A percentile compares a stretch with the other conserved stretches of the same genome.
Evolutionary conservation across 1,284 basidiomycete genomes (phyloP).

Genomic region (Pseudozyma tsukubaensis): DNA sequence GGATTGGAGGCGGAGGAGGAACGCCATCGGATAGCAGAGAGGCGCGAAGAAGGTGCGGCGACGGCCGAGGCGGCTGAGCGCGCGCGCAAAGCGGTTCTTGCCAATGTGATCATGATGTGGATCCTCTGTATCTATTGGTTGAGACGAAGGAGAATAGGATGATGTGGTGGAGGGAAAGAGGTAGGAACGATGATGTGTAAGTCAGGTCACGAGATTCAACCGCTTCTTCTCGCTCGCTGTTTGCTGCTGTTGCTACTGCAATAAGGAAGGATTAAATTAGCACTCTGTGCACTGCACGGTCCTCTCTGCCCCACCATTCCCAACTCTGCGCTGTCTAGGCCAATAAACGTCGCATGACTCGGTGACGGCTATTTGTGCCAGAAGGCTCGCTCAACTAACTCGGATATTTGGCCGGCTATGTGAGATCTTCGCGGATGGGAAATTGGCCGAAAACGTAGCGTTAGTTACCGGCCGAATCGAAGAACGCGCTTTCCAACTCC

Average conservation of each 20-base stretch:
- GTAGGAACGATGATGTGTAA: not conserved
- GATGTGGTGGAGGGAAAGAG: not conserved
- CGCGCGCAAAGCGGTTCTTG: constrained; percentile 37
- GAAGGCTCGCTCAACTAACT: not conserved
- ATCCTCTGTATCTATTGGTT: not conserved
- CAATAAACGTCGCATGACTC: constrained; percentile 24
- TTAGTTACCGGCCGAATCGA: constrained; percentile 32
- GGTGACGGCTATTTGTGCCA: constrained; percentile 23
- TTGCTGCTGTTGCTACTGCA: too few relatives aligned
- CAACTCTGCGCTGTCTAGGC: not conserved
- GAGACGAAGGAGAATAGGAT: not conserved
- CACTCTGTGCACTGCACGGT: not conserved
- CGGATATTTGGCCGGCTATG: constrained; percentile 30
- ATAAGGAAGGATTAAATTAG: too few relatives aligned
- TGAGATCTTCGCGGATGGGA: not conserved
- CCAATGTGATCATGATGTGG: constrained; percentile 24
- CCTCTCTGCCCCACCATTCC: not conserved
- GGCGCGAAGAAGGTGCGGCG: not conserved
- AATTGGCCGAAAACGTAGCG: not conserved
- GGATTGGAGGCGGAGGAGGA: constrained; percentile 10
- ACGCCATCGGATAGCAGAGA: constrained; percentile 21
- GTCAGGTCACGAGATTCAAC: too few relatives aligned
- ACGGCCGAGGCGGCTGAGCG: constrained; percentile 3
- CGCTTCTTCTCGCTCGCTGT: too few relatives aligned
- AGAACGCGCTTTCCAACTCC: constrained; percentile 21